A percentile compares a stretch with the other conserved stretches of the same genome.
phyloP scores from a whole-genome alignment of 768 basidiomycete genomes.

The Phlebiopsis flavidoalba region DNA sequence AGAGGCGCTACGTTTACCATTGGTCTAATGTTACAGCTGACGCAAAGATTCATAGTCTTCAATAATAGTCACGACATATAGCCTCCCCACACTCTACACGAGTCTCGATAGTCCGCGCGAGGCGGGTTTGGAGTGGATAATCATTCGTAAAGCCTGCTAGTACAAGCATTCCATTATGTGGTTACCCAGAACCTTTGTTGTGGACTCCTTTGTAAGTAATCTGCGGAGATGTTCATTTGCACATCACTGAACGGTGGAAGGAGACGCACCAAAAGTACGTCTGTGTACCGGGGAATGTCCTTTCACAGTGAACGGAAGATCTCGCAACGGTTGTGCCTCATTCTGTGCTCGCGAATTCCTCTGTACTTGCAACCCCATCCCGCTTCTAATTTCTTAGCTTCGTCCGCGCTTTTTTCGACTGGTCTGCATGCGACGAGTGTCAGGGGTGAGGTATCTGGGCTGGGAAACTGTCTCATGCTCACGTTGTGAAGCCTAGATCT shows the following conservation, averaged over 20 bases:
- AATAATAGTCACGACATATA: slow-evolving; percentile 85
- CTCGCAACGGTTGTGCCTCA: slow-evolving; percentile 94
- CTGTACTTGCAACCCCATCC: slow-evolving; percentile 94
- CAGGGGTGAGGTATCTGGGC: background rate
- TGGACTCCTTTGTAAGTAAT: slow-evolving; percentile 98
- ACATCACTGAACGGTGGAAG: background rate
- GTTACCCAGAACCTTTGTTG: slow-evolving; percentile 93
- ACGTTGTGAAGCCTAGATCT: slow-evolving; percentile 94
- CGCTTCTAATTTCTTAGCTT: slow-evolving; percentile 95
- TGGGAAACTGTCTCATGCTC: slow-evolving; percentile 23
- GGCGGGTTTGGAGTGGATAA: slow-evolving; percentile 94
- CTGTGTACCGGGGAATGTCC: slow-evolving; percentile 99
- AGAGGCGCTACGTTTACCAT: slow-evolving; percentile 38
- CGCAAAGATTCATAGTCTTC: slow-evolving; percentile 91
- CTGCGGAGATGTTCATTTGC: slow-evolving; percentile 23
- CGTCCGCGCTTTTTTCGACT: slow-evolving; percentile 96
- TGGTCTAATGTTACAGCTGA: slow-evolving; percentile 90
- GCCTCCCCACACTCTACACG: slow-evolving; percentile 94
- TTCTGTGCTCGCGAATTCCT: slow-evolving; percentile 89
- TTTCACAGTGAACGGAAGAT: slow-evolving; percentile 97
- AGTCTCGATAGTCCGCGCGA: slow-evolving; percentile 96
- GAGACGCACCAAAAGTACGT: slow-evolving; percentile 45
- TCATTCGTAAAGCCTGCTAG: slow-evolving; percentile 98
- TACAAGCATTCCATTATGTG: slow-evolving; percentile 97
- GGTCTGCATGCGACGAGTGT: slow-evolving; percentile 39